These are phyloP conservation scores for Hypoxylon perforatum DNA, from an alignment of 495 filamentous ascomycete genomes.

Conservation along the genomic window DNA sequence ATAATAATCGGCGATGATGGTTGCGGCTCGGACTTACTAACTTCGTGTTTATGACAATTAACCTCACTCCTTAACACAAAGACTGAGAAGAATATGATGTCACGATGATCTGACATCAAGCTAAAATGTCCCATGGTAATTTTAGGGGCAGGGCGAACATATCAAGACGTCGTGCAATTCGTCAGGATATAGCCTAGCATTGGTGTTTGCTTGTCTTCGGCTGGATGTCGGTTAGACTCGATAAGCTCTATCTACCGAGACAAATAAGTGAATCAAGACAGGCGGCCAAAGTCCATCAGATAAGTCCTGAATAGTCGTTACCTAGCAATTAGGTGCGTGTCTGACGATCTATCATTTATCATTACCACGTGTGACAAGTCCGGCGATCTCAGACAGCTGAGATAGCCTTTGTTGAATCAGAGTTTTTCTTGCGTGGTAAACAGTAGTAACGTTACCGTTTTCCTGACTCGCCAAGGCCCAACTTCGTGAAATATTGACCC, in stretches of 20 bases:
- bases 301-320: too few relatives aligned
- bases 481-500: conserved; percentile 7
- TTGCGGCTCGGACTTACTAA: too few relatives aligned
- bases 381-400: background rate
- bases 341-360: background rate
- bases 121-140: background rate
- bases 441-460: conserved; percentile 34
- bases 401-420: conserved; percentile 8
- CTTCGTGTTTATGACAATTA: too few relatives aligned
- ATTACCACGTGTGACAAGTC: background rate
- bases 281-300: too few relatives aligned
- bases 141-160: background rate
- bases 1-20: background rate
- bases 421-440: background rate
- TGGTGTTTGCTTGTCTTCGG: too few relatives aligned
- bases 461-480: conserved; percentile 14
- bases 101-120: conserved; percentile 5
- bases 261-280: too few relatives aligned
- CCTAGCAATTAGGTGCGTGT: conserved; percentile 1
- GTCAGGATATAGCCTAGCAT: background rate
- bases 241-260: too few relatives aligned
- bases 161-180: background rate
- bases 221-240: too few relatives aligned
- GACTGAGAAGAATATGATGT: conserved; percentile 2
- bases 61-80: too few relatives aligned